These are phyloP conservation scores for Circinella umbellata DNA, from an alignment of 371 early-diverging fungal species.

Conservation along the genomic window DNA sequence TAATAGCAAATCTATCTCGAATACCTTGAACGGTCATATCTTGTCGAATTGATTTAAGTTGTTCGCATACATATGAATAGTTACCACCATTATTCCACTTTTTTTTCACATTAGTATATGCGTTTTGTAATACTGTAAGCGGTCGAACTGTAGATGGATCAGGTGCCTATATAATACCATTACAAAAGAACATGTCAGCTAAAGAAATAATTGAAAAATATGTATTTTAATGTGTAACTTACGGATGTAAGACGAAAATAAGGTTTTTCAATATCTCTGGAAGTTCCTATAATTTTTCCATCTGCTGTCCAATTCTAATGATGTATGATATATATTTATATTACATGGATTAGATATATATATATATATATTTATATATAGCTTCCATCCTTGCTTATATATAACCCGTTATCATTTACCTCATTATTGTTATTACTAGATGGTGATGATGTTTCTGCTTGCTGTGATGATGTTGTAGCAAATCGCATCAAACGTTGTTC, in stretches of 20 bases:
- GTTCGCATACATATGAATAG: conserved; percentile 90
- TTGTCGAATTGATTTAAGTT: conserved; percentile 90
- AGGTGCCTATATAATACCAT: conserved; percentile 62
- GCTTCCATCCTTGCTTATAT: no score
- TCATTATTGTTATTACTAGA: neutral
- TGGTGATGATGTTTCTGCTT: neutral
- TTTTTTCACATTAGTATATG: conserved; percentile 68
- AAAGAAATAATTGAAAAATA: neutral
- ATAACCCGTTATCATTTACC: neutral
- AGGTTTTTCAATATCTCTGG: conserved; percentile 75
- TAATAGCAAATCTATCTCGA: conserved; percentile 88
- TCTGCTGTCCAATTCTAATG: neutral
- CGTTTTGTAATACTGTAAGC: conserved; percentile 64
- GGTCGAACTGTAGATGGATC: conserved; percentile 89
- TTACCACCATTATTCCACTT: conserved; percentile 78
- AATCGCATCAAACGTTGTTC: conserved; percentile 35
- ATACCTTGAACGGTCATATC: conserved; percentile 95
- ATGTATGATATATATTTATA: conserved; percentile 4
- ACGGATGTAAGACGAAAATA: conserved; percentile 87
- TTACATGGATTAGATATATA: no score
- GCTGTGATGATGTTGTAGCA: conserved; percentile 2
- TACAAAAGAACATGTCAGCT: neutral
- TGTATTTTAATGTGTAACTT: conserved; percentile 12
- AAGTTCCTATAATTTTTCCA: conserved; percentile 78
- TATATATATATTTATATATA: neutral